Evolutionary conservation across 2,329 filamentous ascomycete species (phyloP), one percentile per base, ranked within the genome.

Genomic region (Drechslerella stenobrocha): DNA sequence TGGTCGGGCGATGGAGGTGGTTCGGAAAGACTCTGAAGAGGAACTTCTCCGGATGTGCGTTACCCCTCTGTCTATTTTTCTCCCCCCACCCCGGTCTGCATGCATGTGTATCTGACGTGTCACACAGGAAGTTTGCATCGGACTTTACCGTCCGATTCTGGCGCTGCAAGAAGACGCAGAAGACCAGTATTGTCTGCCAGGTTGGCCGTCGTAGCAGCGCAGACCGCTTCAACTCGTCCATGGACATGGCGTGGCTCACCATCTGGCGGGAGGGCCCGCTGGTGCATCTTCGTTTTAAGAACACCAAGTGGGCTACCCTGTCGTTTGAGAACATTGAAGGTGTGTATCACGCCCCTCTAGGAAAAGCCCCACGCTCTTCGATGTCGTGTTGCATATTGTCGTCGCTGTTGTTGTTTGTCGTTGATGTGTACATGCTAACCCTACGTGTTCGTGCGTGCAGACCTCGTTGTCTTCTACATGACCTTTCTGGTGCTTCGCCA

Each of bases 271-370:
- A 70, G 30, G 72, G 72, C n/a, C 64, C 70, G 15, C 52, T 70
- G 46, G 61, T 73, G 34, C 69, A 73, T 59, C 67, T 73, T 30
- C 71, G 69, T 55, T 70, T 71, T 26, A 69, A 71, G 34, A 70
- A 70, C 15, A 65, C 71, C 46, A 55, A 72, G 30, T 73, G 72
- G 72, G 72, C 72, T 37, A 70, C 64, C 28, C 50, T 73, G 52
- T 72, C 71, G 52, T 73, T 73, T 47, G 69, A 63, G 13, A 72
- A 73, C 47, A 72, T 72, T 24, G 72, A 73, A 55, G 72, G 72
- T 72, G 69, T 51, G 71, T 59, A 48, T 50, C 35, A 57, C 51
- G 11, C 57, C 30, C 48, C 57, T 52, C 45, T 15, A 22, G n/a
- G n/a, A n/a, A n/a, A n/a, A n/a, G 34, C 42, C 20, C 48, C 5